phyloP scores from a whole-genome alignment of 2,329 filamentous ascomycete genomes.

The Trichoderma lentiforme region DNA sequence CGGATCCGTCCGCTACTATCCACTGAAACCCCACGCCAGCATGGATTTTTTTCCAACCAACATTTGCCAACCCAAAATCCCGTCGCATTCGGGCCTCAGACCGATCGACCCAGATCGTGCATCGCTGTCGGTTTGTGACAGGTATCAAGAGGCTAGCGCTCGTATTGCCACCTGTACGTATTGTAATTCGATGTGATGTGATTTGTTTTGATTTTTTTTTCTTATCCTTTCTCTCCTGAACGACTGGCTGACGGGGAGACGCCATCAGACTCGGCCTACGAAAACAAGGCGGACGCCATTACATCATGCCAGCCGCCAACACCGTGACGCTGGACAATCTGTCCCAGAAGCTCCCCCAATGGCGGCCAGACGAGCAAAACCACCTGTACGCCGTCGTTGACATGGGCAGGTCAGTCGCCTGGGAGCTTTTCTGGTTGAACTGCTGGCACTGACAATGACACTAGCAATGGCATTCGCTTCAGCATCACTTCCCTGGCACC shows the following conservation, averaged over 20 bases:
- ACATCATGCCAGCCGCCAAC: constrained; percentile 35
- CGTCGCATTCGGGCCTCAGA: constrained; percentile 11
- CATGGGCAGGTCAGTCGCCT: constrained; percentile 51
- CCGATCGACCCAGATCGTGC: constrained; percentile 13
- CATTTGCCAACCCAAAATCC: background rate
- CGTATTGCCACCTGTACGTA: background rate
- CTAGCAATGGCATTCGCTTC: constrained; percentile 88
- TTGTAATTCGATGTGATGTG: background rate
- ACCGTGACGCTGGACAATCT: constrained; percentile 53
- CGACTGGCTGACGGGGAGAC: background rate
- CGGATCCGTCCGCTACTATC: constrained; percentile 15
- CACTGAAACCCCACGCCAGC: constrained; percentile 15
- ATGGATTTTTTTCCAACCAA: constrained; percentile 10
- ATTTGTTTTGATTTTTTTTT: background rate
- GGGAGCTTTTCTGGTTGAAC: background rate
- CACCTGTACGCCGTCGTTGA: constrained; percentile 57
- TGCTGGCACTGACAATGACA: background rate
- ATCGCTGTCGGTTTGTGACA: constrained; percentile 5
- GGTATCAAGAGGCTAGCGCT: background rate
- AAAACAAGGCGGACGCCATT: constrained; percentile 5
- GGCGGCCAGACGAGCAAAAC: constrained; percentile 44
- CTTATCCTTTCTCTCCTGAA: background rate
- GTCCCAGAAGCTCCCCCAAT: constrained; percentile 45
- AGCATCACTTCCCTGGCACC: constrained; percentile 80
- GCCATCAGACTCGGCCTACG: background rate